Evolutionary conservation across 2,329 filamentous ascomycete species (phyloP).

Genomic region (Fusarium buxicola): DNA sequence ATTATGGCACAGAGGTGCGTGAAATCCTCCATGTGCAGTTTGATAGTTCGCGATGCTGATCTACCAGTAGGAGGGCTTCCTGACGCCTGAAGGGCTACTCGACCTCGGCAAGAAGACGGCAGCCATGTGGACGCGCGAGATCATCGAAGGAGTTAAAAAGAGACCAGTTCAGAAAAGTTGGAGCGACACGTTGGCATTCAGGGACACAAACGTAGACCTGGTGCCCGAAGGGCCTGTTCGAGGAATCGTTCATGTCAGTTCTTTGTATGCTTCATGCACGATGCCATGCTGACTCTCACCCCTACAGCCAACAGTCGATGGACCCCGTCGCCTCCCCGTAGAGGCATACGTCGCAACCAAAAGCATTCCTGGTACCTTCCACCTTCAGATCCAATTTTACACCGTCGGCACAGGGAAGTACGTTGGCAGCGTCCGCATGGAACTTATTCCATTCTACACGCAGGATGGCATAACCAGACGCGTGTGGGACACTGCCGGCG

Average conservation of each 20-base stretch:
- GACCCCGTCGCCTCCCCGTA: slow-evolving; percentile 39
- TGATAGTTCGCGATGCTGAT: background rate
- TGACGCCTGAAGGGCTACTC: slow-evolving; percentile 3
- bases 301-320: slow-evolving; percentile 42
- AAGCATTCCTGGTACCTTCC: background rate
- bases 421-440: slow-evolving; percentile 30
- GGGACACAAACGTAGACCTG: background rate
- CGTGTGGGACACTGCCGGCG: no score
- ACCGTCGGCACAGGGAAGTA: slow-evolving; percentile 41
- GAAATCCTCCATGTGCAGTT: no score
- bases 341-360: slow-evolving; percentile 37
- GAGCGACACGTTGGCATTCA: background rate
- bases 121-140: background rate
- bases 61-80: background rate
- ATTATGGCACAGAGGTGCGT: slow-evolving; percentile 6
- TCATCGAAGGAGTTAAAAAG: background rate
- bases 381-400: slow-evolving; percentile 35
- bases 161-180: no score
- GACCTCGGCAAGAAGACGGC: slow-evolving; percentile 5
- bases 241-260: slow-evolving; percentile 33
- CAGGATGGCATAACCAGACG: no score
- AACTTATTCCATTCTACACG: background rate
- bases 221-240: background rate
- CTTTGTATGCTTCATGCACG: background rate
- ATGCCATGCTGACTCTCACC: background rate